A percentile compares a stretch with the other conserved stretches of the same genome.
Conservation (phyloP, 768 basidiomycete species). For the Amanita phalloides region DNA sequence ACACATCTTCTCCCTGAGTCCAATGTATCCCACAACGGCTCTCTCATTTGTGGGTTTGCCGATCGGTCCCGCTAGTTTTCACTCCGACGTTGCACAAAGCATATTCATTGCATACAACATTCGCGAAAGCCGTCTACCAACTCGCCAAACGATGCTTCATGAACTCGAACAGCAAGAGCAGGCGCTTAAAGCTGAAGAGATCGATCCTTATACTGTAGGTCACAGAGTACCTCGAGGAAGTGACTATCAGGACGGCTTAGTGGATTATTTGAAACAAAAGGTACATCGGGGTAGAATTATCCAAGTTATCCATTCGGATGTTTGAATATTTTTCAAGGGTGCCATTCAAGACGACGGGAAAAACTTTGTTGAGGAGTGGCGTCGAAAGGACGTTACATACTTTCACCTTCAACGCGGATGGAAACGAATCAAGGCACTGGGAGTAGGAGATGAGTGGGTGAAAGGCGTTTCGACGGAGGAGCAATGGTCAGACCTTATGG, state of each 20-base stretch:
- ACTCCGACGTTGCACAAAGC: conserved; percentile 21
- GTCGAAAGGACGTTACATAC: conserved; percentile 18
- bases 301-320: conserved; percentile 31
- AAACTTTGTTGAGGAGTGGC: conserved; percentile 41
- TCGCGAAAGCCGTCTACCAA: conserved; percentile 28
- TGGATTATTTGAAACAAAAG: conserved; percentile 21
- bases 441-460: conserved; percentile 30
- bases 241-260: conserved; percentile 31
- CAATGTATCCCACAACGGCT: conserved; percentile 35
- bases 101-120: conserved; percentile 35
- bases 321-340: conserved; percentile 13
- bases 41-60: conserved; percentile 16
- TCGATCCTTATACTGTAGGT: conserved; percentile 38
- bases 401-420: conserved; percentile 29
- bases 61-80: conserved; percentile 33
- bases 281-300: conserved; percentile 12
- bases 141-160: conserved; percentile 25
- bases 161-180: conserved; percentile 33
- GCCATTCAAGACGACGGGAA: conserved; percentile 30
- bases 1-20: conserved; percentile 40
- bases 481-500: conserved; percentile 40
- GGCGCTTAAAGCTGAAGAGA: conserved; percentile 25
- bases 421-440: conserved; percentile 32
- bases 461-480: conserved; percentile 36
- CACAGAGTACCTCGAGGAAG: conserved; percentile 28